These are phyloP conservation scores for Tetraselmis chui DNA, from an alignment of 139 green algal genomes.

Conservation along the genomic window DNA sequence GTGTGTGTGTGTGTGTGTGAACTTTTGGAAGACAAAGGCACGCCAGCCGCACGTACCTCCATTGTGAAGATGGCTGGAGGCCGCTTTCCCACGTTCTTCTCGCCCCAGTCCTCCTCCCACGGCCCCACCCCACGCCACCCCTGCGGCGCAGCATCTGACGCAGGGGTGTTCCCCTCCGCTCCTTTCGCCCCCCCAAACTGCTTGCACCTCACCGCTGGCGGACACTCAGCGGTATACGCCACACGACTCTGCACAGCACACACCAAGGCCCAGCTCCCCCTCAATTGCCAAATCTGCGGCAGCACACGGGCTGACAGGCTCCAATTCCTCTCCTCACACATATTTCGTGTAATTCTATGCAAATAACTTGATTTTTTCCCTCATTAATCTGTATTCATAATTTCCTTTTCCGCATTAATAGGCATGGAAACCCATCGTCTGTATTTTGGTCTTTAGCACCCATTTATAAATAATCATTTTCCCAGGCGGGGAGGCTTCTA, in stretches of 20 bases:
- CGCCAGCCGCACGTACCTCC: constrained; percentile 5
- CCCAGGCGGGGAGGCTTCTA: too few species aligned
- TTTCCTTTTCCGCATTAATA: neutral
- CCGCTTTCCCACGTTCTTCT: constrained; percentile 1
- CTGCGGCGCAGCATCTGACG: constrained; percentile 21
- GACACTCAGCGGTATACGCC: constrained; percentile 74
- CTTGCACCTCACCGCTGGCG: constrained; percentile 27
- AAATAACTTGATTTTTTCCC: too few species aligned
- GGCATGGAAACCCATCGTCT: too few species aligned
- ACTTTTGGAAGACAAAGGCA: neutral
- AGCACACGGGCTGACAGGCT: too few species aligned
- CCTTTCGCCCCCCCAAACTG: constrained; percentile 28
- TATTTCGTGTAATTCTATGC: too few species aligned
- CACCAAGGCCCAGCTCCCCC: too few species aligned
- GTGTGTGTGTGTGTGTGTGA: too few species aligned
- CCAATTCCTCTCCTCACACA: too few species aligned
- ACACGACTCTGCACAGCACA: constrained; percentile 33
- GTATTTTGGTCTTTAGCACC: too few species aligned
- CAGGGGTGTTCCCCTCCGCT: constrained; percentile 30
- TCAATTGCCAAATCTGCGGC: too few species aligned
- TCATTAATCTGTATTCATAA: too few species aligned
- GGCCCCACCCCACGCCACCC: constrained; percentile 61
- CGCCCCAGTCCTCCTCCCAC: constrained; percentile 27
- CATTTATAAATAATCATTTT: too few species aligned
- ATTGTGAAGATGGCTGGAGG: constrained; percentile 13